Conservation (phyloP, 1,284 basidiomycete genomes). For the Coriolopsis trogii region DNA sequence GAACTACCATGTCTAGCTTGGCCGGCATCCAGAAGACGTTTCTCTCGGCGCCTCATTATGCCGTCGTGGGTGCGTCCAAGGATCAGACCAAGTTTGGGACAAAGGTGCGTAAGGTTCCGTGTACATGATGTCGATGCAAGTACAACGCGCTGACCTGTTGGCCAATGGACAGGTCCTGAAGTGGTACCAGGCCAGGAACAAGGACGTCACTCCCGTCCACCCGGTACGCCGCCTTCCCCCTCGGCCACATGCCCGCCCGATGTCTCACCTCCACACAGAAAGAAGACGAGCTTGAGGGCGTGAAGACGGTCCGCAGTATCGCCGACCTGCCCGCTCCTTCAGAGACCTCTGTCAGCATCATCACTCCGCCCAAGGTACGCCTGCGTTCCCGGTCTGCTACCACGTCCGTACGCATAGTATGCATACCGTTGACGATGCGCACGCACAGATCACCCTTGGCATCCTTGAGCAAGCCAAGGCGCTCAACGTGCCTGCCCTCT, state of each 20-base stretch:
- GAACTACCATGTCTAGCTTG: slow-evolving; percentile 29
- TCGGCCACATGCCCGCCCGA: not conserved
- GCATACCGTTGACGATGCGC: too few species aligned
- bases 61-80: slow-evolving; percentile 81
- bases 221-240: slow-evolving; percentile 43
- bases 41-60: slow-evolving; percentile 62
- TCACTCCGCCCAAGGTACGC: slow-evolving; percentile 40
- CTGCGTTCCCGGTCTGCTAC: not conserved
- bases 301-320: slow-evolving; percentile 55
- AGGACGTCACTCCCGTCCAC: slow-evolving; percentile 72
- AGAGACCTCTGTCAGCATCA: slow-evolving; percentile 77
- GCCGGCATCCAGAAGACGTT: slow-evolving; percentile 57
- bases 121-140: too few species aligned
- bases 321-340: slow-evolving; percentile 62
- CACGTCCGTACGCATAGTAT: not conserved
- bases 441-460: slow-evolving; percentile 73
- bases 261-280: slow-evolving; percentile 44
- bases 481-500: slow-evolving; percentile 66
- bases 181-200: slow-evolving; percentile 71
- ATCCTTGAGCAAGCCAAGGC: slow-evolving; percentile 67
- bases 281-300: slow-evolving; percentile 65
- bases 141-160: not conserved
- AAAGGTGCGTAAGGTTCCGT: too few species aligned
- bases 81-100: slow-evolving; percentile 77
- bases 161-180: slow-evolving; percentile 57